Evolutionary conservation across 2,329 filamentous ascomycete species (phyloP).

Genomic region (Fusarium nygamai): DNA sequence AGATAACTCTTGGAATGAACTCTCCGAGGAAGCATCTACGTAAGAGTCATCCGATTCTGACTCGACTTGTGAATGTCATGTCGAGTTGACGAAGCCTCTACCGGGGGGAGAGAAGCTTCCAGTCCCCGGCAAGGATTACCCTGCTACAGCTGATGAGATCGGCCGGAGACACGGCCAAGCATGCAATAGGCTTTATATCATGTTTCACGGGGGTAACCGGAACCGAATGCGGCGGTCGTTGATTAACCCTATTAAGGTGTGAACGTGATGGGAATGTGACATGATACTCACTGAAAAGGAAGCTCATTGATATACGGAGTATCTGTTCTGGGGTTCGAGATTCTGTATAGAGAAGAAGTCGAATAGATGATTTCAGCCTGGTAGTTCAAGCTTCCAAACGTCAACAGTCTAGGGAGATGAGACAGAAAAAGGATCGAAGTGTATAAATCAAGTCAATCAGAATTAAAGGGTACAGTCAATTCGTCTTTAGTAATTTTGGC

Average conservation of each 20-base stretch:
- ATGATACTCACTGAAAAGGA: not conserved
- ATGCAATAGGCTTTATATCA: not conserved
- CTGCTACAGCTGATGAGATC: not conserved
- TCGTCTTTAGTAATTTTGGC: no score
- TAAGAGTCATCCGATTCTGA: not conserved
- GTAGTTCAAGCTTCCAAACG: fast-evolving
- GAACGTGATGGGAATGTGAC: no score
- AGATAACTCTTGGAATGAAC: not conserved
- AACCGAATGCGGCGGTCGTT: not conserved
- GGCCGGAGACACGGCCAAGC: not conserved
- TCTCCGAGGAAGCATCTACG: not conserved
- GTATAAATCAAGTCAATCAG: no score
- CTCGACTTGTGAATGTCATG: not conserved
- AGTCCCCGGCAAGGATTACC: not conserved
- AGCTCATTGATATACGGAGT: no score
- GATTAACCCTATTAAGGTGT: not conserved
- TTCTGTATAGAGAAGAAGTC: fast-evolving
- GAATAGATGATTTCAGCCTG: not conserved
- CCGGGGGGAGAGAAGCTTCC: not conserved
- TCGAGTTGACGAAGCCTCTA: not conserved
- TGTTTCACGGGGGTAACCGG: not conserved
- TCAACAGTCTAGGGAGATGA: fast-evolving
- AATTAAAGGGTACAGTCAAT: no score
- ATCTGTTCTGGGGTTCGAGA: no score
- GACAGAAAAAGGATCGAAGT: no score